Conservation (phyloP, 2,329 filamentous ascomycete species). For the Penicillium sp. region DNA sequence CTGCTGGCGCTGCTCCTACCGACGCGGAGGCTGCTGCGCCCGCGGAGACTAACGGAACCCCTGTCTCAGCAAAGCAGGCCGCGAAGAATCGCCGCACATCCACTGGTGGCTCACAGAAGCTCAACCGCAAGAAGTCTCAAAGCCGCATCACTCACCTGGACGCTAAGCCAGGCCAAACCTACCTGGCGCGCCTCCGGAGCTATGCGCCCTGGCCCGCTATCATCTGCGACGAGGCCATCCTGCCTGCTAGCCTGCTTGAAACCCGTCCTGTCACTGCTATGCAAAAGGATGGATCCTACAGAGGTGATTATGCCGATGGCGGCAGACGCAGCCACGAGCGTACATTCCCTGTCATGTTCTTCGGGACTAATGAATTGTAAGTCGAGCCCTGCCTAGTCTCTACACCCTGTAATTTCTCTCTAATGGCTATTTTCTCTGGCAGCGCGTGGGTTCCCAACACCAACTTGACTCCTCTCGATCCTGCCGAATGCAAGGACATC, state of each 20-base stretch:
- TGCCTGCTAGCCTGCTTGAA: constrained; percentile 73
- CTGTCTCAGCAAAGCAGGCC: constrained; percentile 51
- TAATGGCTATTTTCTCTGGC: constrained; percentile 4
- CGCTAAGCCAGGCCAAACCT: constrained; percentile 87
- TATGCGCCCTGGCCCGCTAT: constrained; percentile 94
- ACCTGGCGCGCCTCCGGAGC: constrained; percentile 89
- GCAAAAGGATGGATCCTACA: constrained; percentile 78
- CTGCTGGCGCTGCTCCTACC: constrained; percentile 17
- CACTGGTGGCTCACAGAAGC: constrained; percentile 66
- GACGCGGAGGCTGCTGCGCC: constrained; percentile 32
- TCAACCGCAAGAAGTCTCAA: constrained; percentile 82
- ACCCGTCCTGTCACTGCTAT: constrained; percentile 80
- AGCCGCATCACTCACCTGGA: constrained; percentile 69
- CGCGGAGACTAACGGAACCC: constrained; percentile 48
- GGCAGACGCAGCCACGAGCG: constrained; percentile 82
- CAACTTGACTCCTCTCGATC: constrained; percentile 73
- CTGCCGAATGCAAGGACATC: constrained; percentile 66
- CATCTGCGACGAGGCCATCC: constrained; percentile 91
- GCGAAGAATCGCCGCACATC: constrained; percentile 69
- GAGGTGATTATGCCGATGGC: constrained; percentile 81
- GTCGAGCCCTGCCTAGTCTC: constrained; percentile 41
- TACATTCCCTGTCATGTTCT: constrained; percentile 92
- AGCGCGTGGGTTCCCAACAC: constrained; percentile 92
- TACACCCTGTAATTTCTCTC: constrained; percentile 4
- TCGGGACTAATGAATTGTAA: constrained; percentile 96